Conservation (phyloP, 2,329 filamentous ascomycete genomes). For the Lecanosticta acicola region DNA sequence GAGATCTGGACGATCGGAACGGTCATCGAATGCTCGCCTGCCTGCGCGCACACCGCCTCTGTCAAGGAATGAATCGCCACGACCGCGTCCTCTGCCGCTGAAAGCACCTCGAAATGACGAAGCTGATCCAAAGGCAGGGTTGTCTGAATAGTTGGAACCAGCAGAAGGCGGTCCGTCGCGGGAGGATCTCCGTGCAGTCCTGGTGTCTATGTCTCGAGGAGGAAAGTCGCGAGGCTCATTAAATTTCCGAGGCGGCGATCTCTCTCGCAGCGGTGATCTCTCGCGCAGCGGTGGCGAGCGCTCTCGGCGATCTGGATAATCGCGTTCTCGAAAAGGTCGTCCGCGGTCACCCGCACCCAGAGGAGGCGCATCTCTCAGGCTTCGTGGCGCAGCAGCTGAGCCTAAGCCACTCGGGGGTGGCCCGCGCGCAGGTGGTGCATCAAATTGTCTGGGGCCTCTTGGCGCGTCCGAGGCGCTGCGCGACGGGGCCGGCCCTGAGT, state of each 20-base stretch:
- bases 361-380: constrained; percentile 51
- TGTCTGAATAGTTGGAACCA: constrained; percentile 65
- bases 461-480: constrained; percentile 56
- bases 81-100: constrained; percentile 41
- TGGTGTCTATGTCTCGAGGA: constrained; percentile 60
- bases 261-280: constrained; percentile 50
- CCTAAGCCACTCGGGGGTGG: constrained; percentile 48
- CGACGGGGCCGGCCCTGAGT: constrained; percentile 18
- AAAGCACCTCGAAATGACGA: constrained; percentile 34
- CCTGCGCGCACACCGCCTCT: constrained; percentile 43
- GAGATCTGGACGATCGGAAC: constrained; percentile 48
- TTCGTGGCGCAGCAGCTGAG: constrained; percentile 44
- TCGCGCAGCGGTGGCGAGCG: constrained; percentile 59
- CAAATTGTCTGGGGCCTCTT: constrained; percentile 71
- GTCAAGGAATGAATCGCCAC: constrained; percentile 45
- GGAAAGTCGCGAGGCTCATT: constrained; percentile 58
- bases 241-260: constrained; percentile 56
- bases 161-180: constrained; percentile 68
- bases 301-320: constrained; percentile 48
- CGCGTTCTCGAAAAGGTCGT: constrained; percentile 49
- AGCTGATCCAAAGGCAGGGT: constrained; percentile 52
- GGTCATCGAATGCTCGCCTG: constrained; percentile 42
- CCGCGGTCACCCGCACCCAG: constrained; percentile 56
- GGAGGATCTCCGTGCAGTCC: constrained; percentile 62
- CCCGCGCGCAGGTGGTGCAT: constrained; percentile 45